Evolutionary conservation across 106 monocot species (phyloP).

Genomic region (Allium sativum): DNA sequence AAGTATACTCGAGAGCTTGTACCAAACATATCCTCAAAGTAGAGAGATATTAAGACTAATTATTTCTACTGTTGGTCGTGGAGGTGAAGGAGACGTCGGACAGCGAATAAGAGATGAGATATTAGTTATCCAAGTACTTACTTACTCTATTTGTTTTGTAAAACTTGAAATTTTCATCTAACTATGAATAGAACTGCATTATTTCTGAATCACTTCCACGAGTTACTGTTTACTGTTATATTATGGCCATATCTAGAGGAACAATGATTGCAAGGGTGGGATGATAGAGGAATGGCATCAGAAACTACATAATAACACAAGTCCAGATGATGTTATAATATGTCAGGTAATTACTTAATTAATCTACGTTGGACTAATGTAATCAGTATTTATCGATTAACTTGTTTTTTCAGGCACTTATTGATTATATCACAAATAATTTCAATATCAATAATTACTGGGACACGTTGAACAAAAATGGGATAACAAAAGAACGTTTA

Average conservation of each 20-base stretch:
- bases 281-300: slow-evolving; percentile 99
- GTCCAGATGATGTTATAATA: slow-evolving; percentile 97
- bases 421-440: slow-evolving; percentile 74
- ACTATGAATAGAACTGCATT: background rate
- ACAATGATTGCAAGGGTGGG: slow-evolving; percentile 91
- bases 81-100: slow-evolving; percentile 98
- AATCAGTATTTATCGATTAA: too few relatives aligned
- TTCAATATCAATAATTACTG: slow-evolving; percentile 84
- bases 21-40: slow-evolving; percentile 46
- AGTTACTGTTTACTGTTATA: slow-evolving; percentile 3
- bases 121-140: slow-evolving; percentile 77
- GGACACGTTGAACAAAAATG: slow-evolving; percentile 68
- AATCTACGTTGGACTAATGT: too few relatives aligned
- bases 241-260: slow-evolving; percentile 44
- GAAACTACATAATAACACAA: slow-evolving; percentile 97
- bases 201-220: background rate
- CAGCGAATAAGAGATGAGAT: slow-evolving; percentile 98
- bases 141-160: background rate
- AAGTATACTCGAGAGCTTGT: slow-evolving; percentile 53
- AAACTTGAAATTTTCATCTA: background rate
- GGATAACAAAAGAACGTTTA: slow-evolving; percentile 82
- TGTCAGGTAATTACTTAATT: slow-evolving; percentile 64
- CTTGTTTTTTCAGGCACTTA: slow-evolving; percentile 55
- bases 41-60: slow-evolving; percentile 73
- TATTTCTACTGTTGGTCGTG: slow-evolving; percentile 89